phyloP scores from a whole-genome alignment of 768 basidiomycete genomes.

The Lentinula aciculospora region DNA sequence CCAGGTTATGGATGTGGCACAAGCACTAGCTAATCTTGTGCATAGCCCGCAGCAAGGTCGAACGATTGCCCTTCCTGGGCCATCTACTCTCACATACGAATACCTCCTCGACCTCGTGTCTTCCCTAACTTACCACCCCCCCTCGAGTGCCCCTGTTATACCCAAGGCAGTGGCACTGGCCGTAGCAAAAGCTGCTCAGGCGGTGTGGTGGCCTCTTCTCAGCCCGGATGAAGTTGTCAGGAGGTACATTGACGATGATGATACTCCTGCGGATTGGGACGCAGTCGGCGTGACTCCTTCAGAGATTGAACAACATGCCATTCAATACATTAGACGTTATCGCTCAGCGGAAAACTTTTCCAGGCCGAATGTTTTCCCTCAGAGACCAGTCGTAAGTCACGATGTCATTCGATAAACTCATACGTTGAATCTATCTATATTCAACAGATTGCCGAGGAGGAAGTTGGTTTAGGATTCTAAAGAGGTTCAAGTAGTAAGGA shows the following conservation, averaged over 20 bases:
- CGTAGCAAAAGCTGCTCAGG: constrained; percentile 58
- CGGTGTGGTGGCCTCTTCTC: constrained; percentile 88
- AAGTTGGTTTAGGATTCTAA: constrained; percentile 3
- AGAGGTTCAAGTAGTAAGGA: background rate
- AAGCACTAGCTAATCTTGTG: constrained; percentile 80
- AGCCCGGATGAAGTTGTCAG: constrained; percentile 88
- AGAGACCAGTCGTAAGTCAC: constrained; percentile 28
- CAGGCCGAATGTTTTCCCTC: constrained; percentile 62
- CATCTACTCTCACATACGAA: constrained; percentile 78
- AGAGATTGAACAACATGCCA: constrained; percentile 80
- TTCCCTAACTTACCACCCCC: constrained; percentile 72
- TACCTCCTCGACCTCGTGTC: constrained; percentile 75
- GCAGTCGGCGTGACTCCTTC: constrained; percentile 76
- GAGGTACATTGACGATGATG: constrained; percentile 79
- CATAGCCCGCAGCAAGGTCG: constrained; percentile 53
- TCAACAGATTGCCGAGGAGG: background rate
- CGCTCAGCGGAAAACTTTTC: constrained; percentile 72
- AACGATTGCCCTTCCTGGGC: constrained; percentile 83
- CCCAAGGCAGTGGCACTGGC: constrained; percentile 68
- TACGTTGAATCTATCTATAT: background rate
- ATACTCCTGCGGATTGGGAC: constrained; percentile 76
- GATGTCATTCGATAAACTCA: background rate
- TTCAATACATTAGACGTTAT: constrained; percentile 86
- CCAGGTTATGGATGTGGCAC: constrained; percentile 91
- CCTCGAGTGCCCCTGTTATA: constrained; percentile 65